Evolutionary conservation across 2,329 filamentous ascomycete genomes (phyloP), one percentile per base, ranked within the genome.

Genomic region (Fusarium sororula): DNA sequence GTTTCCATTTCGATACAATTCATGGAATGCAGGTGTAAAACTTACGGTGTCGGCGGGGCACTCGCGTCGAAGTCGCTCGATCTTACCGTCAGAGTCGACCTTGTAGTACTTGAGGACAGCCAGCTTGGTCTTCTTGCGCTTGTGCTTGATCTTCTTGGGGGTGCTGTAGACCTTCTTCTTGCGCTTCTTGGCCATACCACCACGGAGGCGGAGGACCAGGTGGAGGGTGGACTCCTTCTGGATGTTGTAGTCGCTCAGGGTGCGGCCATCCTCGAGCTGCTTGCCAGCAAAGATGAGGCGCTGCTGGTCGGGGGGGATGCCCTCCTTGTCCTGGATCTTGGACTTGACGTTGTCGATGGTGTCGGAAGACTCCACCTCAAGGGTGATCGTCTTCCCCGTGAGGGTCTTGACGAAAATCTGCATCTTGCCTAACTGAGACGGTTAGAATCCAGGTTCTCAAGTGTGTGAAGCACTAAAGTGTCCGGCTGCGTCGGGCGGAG

Each of bases 91-190:
- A 82, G 94, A 94, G 87, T 98, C 96, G 82, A 99, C 96, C 94
- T 99, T 99, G 94, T 99, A 99, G 94, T 99, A 99, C 93, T 99
- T 99, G 87, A 99, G 95, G 81, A 99, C 96, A 83, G 96, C 96
- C 87, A 99, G 90, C 93, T 99, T 99, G 92, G 94, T 98, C 96
- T 99, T 99, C 95, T 98, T 99, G 90, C 95, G 93, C 95, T 99
- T 99, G 93, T 99, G 96, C 96, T 99, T 99, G 93, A 99, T 99
- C 95, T 99, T 99, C 95, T 99, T 99, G 87, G 96, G 96, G 83
- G 96, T 99, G 86, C 94, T 98, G 94, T 99, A 99, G 81, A 99
- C 96, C 95, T 99, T 99, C 95, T 98, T 98, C 94, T 99, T 99
- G 88, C 97, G 92, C 94, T 98, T 98, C 95, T 99, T 99, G 85